Evolutionary conservation across 257 asterid species (phyloP).

Genomic region (Nicotiana tabacum): DNA sequence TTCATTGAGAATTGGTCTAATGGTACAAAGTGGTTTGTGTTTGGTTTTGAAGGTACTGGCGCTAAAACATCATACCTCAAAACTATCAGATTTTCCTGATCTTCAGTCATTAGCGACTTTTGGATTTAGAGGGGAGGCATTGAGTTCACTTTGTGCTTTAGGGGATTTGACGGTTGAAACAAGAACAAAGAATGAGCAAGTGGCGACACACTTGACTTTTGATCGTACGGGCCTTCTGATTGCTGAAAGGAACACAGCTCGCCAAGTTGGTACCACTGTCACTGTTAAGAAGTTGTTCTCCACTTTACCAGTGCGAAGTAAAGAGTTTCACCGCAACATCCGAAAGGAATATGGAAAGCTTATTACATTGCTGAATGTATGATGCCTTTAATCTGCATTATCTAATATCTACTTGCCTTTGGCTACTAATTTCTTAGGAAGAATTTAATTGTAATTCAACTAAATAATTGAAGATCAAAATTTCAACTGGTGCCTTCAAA

Average conservation of each 20-base stretch:
- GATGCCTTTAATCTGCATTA: constrained; percentile 23
- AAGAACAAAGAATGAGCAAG: constrained; percentile 64
- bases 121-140: constrained; percentile 99
- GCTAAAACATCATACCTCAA: constrained; percentile 88
- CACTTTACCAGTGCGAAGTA: constrained; percentile 86
- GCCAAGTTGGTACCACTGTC: constrained; percentile 91
- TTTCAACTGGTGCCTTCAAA: constrained; percentile 5
- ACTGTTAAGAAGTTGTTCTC: constrained; percentile 87
- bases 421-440: neutral
- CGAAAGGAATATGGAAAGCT: constrained; percentile 92
- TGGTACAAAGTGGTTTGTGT: neutral
- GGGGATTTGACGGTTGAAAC: constrained; percentile 92
- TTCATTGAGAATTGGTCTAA: neutral
- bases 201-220: constrained; percentile 82
- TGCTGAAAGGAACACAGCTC: constrained; percentile 76
- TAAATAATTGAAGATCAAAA: neutral
- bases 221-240: constrained; percentile 61
- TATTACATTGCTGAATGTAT: constrained; percentile 76
- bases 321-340: constrained; percentile 74
- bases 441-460: neutral
- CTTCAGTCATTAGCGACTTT: constrained; percentile 75
- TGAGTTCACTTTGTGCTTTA: constrained; percentile 81
- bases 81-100: constrained; percentile 76
- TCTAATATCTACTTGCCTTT: neutral
- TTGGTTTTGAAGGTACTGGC: constrained; percentile 57